Evolutionary conservation across 305 asterid genomes (phyloP), one percentile per base, ranked within the genome.

Genomic region (Solanum hybrid): DNA sequence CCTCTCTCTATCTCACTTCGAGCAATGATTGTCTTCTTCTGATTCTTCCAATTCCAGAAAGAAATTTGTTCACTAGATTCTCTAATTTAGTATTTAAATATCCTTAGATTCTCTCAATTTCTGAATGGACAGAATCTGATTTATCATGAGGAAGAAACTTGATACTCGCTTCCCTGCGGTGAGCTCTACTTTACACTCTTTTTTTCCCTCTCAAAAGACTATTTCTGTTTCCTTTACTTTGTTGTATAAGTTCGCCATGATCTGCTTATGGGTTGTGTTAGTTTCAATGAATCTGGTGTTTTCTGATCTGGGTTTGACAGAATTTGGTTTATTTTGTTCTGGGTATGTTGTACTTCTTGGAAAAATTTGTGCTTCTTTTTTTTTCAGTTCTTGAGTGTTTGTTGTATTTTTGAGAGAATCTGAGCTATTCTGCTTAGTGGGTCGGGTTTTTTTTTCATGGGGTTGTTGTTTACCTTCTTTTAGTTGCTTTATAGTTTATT

Each of bases 131-230:
- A 79, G 37, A 84, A 89, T 90, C 91, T 90, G 90, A 94, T 92
- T 51, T 88, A 88, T 93, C 91, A 95, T 95, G 98, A 96, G 92
- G 97, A 96, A 96, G 96, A 96, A 96, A 93, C 95, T 96, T 87
- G 98, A 96, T 91, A 96, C 98, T 90, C 98, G 98, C 87, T 96
- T 96, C 90, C 98, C 98, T 78, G 98, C 98, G 90, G 98, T 96
- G 92, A 94, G 96, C 90, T 90, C 69, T 28, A 31, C 88, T 84
- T 51, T 26, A 31, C 42, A 6, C 88, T 22, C n/a, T 86, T 26
- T 80, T 35, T 57, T 22, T 36, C 34, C 29, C 29, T 29, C 74
- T 51, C 5, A 10, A 61, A 61, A 61, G 73, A 61, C 12, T 61
- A 22, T 18, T 84, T 83, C 0, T 46, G 26, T 83, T 76, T 75